phyloP scores from a whole-genome alignment of 129 eudicot genomes.

The Chrysanthemum makinoi region DNA sequence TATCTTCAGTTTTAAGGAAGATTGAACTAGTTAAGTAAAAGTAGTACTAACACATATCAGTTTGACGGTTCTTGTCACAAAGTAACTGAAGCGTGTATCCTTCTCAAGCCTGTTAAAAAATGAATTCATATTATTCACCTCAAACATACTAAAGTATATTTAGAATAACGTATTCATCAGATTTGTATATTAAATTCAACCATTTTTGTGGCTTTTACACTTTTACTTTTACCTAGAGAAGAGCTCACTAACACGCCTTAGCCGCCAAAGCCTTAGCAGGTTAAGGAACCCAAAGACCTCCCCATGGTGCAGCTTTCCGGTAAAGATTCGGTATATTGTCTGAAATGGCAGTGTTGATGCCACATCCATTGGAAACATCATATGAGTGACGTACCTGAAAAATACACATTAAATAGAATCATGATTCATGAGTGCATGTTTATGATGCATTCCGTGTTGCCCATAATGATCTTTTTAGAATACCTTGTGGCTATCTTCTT shows the following conservation, averaged over 20 bases:
- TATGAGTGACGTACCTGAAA: constrained; percentile 52
- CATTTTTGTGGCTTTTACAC: neutral
- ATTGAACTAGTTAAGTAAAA: neutral
- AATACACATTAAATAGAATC: neutral
- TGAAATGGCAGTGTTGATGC: constrained; percentile 73
- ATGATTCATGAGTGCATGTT: neutral
- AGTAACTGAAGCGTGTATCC: constrained; percentile 78
- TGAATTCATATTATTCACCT: neutral
- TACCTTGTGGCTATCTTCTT: constrained; percentile 61
- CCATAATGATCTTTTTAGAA: neutral
- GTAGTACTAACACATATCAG: constrained; percentile 45
- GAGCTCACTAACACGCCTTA: constrained; percentile 67
- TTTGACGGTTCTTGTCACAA: constrained; percentile 64
- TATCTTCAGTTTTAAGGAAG: neutral
- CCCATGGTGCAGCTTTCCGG: constrained; percentile 42
- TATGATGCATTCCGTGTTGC: neutral
- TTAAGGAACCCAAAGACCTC: constrained; percentile 68
- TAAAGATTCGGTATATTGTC: constrained; percentile 41
- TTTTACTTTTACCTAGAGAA: constrained; percentile 48
- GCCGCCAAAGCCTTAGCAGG: constrained; percentile 71
- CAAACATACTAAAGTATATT: neutral
- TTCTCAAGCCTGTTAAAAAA: constrained; percentile 55
- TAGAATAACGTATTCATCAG: neutral
- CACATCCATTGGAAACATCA: constrained; percentile 67
- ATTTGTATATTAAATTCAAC: neutral